Evolutionary conservation across 2,329 filamentous ascomycete genomes (phyloP), one percentile per base, ranked within the genome.

Genomic region (Uncinocarpus reesii): DNA sequence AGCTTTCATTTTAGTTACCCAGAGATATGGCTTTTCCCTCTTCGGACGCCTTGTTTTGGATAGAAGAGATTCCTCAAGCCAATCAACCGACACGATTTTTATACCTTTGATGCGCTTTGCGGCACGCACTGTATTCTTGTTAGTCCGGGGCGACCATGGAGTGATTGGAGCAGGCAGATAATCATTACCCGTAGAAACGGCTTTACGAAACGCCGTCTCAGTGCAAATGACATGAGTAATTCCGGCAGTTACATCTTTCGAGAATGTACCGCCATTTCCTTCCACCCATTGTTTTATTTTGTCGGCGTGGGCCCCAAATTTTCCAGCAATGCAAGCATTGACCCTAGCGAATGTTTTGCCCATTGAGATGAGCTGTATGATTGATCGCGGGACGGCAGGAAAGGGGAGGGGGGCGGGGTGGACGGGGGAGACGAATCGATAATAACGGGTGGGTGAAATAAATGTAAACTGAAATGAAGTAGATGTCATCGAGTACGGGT

Each of bases 151-250:
- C 21, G 13, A 20, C 15, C 6, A 18, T 11, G 36, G 28, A 37
- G 7, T 6, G 1, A 24, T 4, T 15, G 8, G 23, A 23, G 34
- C 47, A 24, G 3, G 10, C 36, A 36, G 21, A 15, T 29, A 13
- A 7, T n/a, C 11, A 53, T 42, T 62, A 69, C 71, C 62, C 56
- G 66, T 62, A 42, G 71, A 63, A 51, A 63, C 61, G 1, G 70
- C 58, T 5, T 70, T 64, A 52, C 75, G 73, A 63, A 79, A 88
- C 13, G 81, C 76, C 28, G 79, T 72, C 42, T 75, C 69, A 0
- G 78, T 79, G 47, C 79, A 77, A 18, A 95, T 72, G 0, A 95
- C 67, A 64, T 94, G 87, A 0, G 87, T 94, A 7, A 83, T 77
- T 0, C 68, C 57, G 0, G 70, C 61, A 21, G 70, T 71, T 15